A percentile compares a stretch with the other conserved stretches of the same genome.
Evolutionary conservation across 2,329 filamentous ascomycete species (phyloP).

Genomic region (Fusarium ramigenum): DNA sequence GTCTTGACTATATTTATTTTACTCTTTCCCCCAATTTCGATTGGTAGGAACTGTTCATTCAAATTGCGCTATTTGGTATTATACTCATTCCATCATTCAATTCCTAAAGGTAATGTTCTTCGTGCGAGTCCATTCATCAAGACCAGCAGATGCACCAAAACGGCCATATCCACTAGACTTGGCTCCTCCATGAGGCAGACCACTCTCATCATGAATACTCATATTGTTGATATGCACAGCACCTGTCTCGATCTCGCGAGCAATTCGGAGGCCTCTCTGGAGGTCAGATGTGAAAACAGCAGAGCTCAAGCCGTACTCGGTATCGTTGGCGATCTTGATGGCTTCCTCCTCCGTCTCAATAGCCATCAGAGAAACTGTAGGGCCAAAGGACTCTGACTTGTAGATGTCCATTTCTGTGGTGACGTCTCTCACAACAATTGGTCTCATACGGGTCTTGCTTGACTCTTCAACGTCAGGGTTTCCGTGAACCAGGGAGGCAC

Average conservation of each 20-base stretch:
- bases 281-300: conserved; percentile 79
- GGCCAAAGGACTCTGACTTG: conserved; percentile 79
- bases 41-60: too few relatives aligned
- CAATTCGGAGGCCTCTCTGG: conserved; percentile 65
- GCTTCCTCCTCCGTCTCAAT: conserved; percentile 78
- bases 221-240: conserved; percentile 74
- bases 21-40: too few relatives aligned
- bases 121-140: conserved; percentile 70
- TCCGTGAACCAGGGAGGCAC: conserved; percentile 62
- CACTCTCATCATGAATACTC: conserved; percentile 71
- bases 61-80: not conserved
- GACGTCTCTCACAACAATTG: conserved; percentile 74
- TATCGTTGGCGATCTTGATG: conserved; percentile 79
- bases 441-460: conserved; percentile 60
- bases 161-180: conserved; percentile 72
- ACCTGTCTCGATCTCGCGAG: conserved; percentile 71
- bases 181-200: conserved; percentile 71
- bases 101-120: conserved; percentile 70
- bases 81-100: conserved; percentile 18
- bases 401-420: conserved; percentile 75
- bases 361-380: conserved; percentile 73
- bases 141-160: conserved; percentile 63
- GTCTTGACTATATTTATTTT: too few relatives aligned
- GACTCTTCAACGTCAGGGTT: conserved; percentile 46
- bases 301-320: conserved; percentile 77